phyloP scores from a whole-genome alignment of 1,139 yeast genomes.

The Candida sp. region DNA sequence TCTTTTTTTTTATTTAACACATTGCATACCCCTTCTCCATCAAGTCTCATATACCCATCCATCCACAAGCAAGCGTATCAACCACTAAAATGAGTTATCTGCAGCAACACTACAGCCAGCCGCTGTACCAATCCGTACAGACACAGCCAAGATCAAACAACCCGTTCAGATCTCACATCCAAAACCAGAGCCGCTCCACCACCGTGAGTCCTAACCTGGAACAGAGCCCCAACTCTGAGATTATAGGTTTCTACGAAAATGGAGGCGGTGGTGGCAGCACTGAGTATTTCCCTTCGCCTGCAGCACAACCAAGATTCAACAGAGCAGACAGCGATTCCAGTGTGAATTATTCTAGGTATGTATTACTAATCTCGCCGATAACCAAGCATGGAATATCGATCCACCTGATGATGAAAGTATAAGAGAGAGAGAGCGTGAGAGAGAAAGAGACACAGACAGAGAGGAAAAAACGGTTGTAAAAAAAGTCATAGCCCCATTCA shows the following conservation, averaged over 20 bases:
- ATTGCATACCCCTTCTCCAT: too few relatives aligned
- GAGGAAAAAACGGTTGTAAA: not conserved
- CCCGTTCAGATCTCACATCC: not conserved
- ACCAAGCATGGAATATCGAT: too few relatives aligned
- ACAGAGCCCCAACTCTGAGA: not conserved
- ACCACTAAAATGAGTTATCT: slow-evolving; percentile 1
- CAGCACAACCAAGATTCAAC: slow-evolving; percentile 29
- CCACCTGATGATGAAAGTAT: too few relatives aligned
- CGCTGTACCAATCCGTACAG: not conserved
- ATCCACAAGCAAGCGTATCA: not conserved
- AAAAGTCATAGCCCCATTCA: not conserved
- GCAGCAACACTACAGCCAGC: not conserved
- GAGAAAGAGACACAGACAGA: not conserved
- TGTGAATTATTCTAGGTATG: slow-evolving; percentile 43
- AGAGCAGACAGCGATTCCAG: slow-evolving; percentile 46
- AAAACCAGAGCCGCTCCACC: not conserved
- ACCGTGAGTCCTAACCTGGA: not conserved
- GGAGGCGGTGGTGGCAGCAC: slow-evolving; percentile 4
- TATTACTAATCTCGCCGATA: slow-evolving; percentile 16
- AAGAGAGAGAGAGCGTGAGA: not conserved
- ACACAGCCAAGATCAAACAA: not conserved
- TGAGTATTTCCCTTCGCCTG: slow-evolving; percentile 1
- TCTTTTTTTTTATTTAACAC: not conserved
- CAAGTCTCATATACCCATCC: too few relatives aligned
- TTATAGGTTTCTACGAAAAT: not conserved